A percentile compares a stretch with the other conserved stretches of the same genome.
Conservation (phyloP, 305 asterid species). For the Rubia balearica region DNA sequence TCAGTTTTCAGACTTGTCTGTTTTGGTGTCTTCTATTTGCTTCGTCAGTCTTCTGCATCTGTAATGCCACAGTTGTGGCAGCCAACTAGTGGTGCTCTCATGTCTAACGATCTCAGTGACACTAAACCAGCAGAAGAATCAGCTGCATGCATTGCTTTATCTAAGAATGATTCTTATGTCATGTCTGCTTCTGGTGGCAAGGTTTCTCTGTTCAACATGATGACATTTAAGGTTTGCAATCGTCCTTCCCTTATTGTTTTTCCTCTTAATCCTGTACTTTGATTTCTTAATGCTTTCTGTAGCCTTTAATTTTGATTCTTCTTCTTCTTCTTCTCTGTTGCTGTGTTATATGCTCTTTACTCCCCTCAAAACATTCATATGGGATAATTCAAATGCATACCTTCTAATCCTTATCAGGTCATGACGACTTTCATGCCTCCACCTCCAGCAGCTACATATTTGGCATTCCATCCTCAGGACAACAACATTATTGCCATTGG, state of each 20-base stretch:
- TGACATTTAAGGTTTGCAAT: slow-evolving; percentile 79
- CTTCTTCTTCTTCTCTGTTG: background rate
- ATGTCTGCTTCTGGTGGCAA: slow-evolving; percentile 99
- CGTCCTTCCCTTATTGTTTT: slow-evolving; percentile 6
- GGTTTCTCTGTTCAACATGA: slow-evolving; percentile 94
- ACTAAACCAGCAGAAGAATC: slow-evolving; percentile 74
- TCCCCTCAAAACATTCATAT: slow-evolving; percentile 12
- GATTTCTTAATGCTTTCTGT: background rate
- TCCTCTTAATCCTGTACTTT: background rate
- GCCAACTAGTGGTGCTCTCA: slow-evolving; percentile 71
- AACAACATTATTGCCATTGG: slow-evolving; percentile 92
- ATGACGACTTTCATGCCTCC: slow-evolving; percentile 99
- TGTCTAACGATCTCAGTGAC: slow-evolving; percentile 77
- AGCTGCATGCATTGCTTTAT: slow-evolving; percentile 83
- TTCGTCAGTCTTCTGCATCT: slow-evolving; percentile 73
- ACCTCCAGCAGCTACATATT: slow-evolving; percentile 87
- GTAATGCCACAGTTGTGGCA: slow-evolving; percentile 82
- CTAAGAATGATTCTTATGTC: slow-evolving; percentile 90
- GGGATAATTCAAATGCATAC: slow-evolving; percentile 21
- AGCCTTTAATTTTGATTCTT: background rate
- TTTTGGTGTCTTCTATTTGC: slow-evolving; percentile 8
- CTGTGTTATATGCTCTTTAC: background rate
- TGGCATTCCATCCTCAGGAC: slow-evolving; percentile 96
- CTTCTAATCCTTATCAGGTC: slow-evolving; percentile 40
- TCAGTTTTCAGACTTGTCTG: slow-evolving; percentile 11